phyloP scores from a whole-genome alignment of 192 early-diverging fungal species.

The Funneliformis geosporum region DNA sequence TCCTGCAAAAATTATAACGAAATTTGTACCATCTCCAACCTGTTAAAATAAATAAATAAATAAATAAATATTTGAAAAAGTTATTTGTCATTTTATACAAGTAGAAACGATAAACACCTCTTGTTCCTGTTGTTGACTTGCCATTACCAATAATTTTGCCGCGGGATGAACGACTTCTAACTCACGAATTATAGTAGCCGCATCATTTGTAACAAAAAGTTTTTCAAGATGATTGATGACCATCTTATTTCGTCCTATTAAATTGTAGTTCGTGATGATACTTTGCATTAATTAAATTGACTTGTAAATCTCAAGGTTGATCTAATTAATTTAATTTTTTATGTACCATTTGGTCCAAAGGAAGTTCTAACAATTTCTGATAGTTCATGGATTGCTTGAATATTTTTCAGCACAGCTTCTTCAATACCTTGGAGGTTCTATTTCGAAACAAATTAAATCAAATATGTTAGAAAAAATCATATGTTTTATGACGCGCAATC shows the following conservation, averaged over 20 bases:
- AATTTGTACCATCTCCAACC: slow-evolving; percentile 96
- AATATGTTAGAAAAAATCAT: not conserved
- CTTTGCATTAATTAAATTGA: not conserved
- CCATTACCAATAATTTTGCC: slow-evolving; percentile 93
- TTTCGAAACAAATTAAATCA: not conserved
- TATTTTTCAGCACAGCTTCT: slow-evolving; percentile 94
- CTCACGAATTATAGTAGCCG: slow-evolving; percentile 97
- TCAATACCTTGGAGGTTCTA: slow-evolving; percentile 94
- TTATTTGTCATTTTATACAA: not conserved
- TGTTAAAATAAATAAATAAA: slow-evolving; percentile 29
- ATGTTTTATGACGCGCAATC: not conserved
- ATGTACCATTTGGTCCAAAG: slow-evolving; percentile 90
- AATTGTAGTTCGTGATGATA: not conserved
- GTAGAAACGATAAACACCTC: slow-evolving; percentile 56
- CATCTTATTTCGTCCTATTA: slow-evolving; percentile 94
- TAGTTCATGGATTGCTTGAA: slow-evolving; percentile 91
- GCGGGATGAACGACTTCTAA: slow-evolving; percentile 98
- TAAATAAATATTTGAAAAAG: not conserved
- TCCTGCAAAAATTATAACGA: slow-evolving; percentile 91
- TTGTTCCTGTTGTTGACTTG: slow-evolving; percentile 94
- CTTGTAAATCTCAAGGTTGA: not conserved
- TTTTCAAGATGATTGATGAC: slow-evolving; percentile 99
- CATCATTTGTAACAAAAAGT: slow-evolving; percentile 97
- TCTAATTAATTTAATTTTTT: not conserved
- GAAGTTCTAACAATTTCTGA: slow-evolving; percentile 93